Evolutionary conservation across 805 yeast genomes (phyloP).

Genomic region (Cyberlindnera suaveolens): DNA sequence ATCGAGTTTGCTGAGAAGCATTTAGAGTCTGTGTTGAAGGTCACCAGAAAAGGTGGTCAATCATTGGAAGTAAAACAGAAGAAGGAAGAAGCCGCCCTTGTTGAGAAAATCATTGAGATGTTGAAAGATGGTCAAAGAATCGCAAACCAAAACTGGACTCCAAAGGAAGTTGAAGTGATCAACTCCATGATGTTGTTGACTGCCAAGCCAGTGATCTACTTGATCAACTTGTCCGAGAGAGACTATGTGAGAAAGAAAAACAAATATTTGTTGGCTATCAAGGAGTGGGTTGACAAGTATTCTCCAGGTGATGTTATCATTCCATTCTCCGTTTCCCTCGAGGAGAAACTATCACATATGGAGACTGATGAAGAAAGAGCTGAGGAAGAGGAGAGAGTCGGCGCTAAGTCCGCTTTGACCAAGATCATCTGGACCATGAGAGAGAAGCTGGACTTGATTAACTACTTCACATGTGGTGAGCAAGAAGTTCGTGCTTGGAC

Average conservation of each 20-base stretch:
- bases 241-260: conserved; percentile 87
- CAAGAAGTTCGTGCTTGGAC: conserved; percentile 99
- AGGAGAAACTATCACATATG: conserved; percentile 86
- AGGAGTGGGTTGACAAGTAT: conserved; percentile 83
- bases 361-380: conserved; percentile 76
- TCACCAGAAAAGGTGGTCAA: conserved; percentile 84
- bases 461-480: conserved; percentile 94
- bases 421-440: conserved; percentile 84
- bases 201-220: conserved; percentile 91
- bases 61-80: conserved; percentile 82
- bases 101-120: conserved; percentile 64
- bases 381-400: conserved; percentile 67
- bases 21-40: conserved; percentile 69
- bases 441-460: conserved; percentile 74
- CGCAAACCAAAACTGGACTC: conserved; percentile 80
- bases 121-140: conserved; percentile 85
- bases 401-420: conserved; percentile 78
- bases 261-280: conserved; percentile 74
- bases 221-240: conserved; percentile 82
- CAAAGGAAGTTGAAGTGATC: conserved; percentile 86
- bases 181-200: conserved; percentile 83
- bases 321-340: conserved; percentile 89
- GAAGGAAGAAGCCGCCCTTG: conserved; percentile 77
- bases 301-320: conserved; percentile 89
- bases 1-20: conserved; percentile 89